These are phyloP conservation scores for Pulveroboletus sp. DNA, from an alignment of 768 basidiomycete genomes.

Conservation along the genomic window DNA sequence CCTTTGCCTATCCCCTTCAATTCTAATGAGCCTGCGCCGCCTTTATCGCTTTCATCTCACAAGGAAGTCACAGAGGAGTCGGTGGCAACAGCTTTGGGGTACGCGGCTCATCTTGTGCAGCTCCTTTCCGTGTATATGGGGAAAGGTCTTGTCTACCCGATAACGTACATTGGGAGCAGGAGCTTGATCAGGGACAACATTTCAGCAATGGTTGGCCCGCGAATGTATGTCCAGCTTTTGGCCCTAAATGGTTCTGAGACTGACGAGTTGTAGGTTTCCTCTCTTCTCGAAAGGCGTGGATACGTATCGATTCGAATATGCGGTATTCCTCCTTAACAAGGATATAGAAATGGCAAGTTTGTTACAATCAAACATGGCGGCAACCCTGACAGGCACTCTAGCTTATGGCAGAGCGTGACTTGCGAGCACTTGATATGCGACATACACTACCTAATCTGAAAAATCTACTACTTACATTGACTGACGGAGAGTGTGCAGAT, in stretches of 20 bases:
- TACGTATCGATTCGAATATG: conserved; percentile 96
- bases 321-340: conserved; percentile 94
- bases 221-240: conserved; percentile 63
- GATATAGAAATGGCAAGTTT: conserved; percentile 84
- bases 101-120: conserved; percentile 83
- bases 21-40: conserved; percentile 79
- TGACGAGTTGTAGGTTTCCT: conserved; percentile 69
- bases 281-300: conserved; percentile 94
- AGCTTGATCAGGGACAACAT: conserved; percentile 92
- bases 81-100: conserved; percentile 88
- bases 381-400: conserved; percentile 31
- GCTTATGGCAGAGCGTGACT: conserved; percentile 89
- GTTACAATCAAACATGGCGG: neutral
- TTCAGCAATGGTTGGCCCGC: conserved; percentile 91
- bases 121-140: conserved; percentile 78
- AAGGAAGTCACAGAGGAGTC: conserved; percentile 80
- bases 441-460: conserved; percentile 97
- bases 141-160: conserved; percentile 78
- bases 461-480: conserved; percentile 84
- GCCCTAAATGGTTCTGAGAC: conserved; percentile 1
- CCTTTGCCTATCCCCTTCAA: conserved; percentile 88
- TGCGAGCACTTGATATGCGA: conserved; percentile 88
- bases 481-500: conserved; percentile 58
- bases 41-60: conserved; percentile 61
- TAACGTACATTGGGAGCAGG: conserved; percentile 86